These are phyloP conservation scores for Exophiala mesophila DNA, from an alignment of 2,329 filamentous ascomycete species.

Conservation along the genomic window DNA sequence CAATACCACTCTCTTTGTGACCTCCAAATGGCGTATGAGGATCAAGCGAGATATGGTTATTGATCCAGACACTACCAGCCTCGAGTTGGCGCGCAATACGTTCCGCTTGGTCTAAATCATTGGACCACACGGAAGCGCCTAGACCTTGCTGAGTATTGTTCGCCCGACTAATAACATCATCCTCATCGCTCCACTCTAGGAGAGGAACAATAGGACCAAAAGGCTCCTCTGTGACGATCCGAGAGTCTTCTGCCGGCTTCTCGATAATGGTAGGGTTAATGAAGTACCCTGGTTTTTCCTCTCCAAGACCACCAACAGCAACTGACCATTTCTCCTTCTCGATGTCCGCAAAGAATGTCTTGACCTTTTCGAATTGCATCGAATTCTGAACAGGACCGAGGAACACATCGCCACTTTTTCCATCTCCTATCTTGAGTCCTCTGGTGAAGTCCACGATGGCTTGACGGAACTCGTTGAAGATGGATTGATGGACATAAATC, in stretches of 20 bases:
- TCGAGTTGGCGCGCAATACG: conserved; percentile 51
- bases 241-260: conserved; percentile 51
- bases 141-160: conserved; percentile 51
- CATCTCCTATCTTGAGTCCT: conserved; percentile 24
- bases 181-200: conserved; percentile 55
- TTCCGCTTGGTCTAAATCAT: conserved; percentile 47
- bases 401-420: conserved; percentile 37
- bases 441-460: conserved; percentile 39
- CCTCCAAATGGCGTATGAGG: conserved; percentile 21
- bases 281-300: conserved; percentile 48
- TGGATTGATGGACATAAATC: conserved; percentile 52
- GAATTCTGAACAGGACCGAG: conserved; percentile 60
- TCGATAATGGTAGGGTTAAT: conserved; percentile 55
- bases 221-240: conserved; percentile 54
- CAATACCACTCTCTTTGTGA: conserved; percentile 28
- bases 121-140: conserved; percentile 54
- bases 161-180: conserved; percentile 53
- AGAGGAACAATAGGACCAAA: conserved; percentile 60
- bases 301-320: conserved; percentile 43
- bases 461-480: conserved; percentile 46
- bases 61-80: conserved; percentile 58
- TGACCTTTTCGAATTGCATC: conserved; percentile 59
- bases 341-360: conserved; percentile 52
- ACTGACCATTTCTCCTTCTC: conserved; percentile 51
- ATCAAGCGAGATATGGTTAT: conserved; percentile 27